Conservation (phyloP, 2,329 filamentous ascomycete genomes). For the Diaporthe australafricana region DNA sequence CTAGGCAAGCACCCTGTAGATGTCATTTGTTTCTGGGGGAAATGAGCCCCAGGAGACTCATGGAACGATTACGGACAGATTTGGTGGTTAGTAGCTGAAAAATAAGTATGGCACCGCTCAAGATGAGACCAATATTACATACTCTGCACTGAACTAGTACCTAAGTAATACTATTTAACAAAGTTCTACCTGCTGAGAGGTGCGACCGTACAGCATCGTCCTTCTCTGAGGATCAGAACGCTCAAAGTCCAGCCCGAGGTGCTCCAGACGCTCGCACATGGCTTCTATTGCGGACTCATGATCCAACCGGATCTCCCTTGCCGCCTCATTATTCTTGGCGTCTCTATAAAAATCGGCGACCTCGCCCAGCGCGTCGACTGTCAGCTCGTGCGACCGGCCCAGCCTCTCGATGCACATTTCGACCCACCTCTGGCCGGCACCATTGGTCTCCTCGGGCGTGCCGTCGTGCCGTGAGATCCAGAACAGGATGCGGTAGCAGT, state of each 20-base stretch:
- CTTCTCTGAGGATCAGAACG: background rate
- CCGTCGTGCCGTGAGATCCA: background rate
- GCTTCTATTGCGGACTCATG: background rate
- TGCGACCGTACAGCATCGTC: slow-evolving; percentile 24
- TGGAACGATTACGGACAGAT: too few species aligned
- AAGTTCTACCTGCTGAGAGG: background rate
- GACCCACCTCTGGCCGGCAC: slow-evolving; percentile 3
- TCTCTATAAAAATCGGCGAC: slow-evolving; percentile 1
- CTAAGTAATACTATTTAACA: too few species aligned
- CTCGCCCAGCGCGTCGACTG: slow-evolving; percentile 29
- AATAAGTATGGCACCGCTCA: too few species aligned
- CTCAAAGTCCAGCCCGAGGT: slow-evolving; percentile 2
- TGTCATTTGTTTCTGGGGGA: too few species aligned
- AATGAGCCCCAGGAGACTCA: too few species aligned
- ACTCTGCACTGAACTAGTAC: background rate
- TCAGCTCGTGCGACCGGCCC: slow-evolving; percentile 25
- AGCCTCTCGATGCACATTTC: slow-evolving; percentile 6
- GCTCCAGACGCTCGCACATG: slow-evolving; percentile 24
- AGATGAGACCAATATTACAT: background rate
- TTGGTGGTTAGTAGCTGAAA: too few species aligned
- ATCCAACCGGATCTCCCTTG: background rate
- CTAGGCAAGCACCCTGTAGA: too few species aligned
- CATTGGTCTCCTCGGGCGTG: background rate
- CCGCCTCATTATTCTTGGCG: background rate
- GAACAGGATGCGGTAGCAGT: slow-evolving; percentile 22